Conservation (phyloP, 352 stramenopile species). For the Globisporangium takayamanum region DNA sequence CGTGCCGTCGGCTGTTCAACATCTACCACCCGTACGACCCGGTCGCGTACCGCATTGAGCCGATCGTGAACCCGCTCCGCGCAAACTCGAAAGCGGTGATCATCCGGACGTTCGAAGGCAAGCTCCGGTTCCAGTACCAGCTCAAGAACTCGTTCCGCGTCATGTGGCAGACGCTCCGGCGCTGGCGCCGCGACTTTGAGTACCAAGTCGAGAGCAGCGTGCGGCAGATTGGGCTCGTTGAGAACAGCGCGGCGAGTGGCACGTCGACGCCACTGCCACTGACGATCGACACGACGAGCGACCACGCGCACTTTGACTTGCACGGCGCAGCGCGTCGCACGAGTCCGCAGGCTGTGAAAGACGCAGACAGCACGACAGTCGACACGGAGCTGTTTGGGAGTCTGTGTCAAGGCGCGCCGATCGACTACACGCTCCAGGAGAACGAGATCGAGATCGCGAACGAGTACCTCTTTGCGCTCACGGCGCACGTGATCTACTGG, state of each 20-base stretch:
- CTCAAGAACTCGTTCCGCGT: conserved; percentile 73
- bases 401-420: conserved; percentile 61
- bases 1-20: conserved; percentile 88
- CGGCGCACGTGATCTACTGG: conserved; percentile 91
- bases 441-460: conserved; percentile 93
- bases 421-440: conserved; percentile 90
- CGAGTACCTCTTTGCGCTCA: conserved; percentile 91
- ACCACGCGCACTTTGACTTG: conserved; percentile 6
- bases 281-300: conserved; percentile 10
- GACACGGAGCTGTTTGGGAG: conserved; percentile 50
- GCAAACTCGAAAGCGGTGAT: conserved; percentile 80
- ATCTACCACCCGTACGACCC: conserved; percentile 94
- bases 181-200: conserved; percentile 76
- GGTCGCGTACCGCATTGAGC: conserved; percentile 94
- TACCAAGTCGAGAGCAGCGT: conserved; percentile 59
- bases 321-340: background rate
- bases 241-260: conserved; percentile 17
- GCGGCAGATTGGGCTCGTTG: conserved; percentile 67
- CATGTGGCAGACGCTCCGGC: conserved; percentile 71
- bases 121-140: conserved; percentile 82
- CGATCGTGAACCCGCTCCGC: conserved; percentile 78
- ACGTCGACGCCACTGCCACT: background rate
- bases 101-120: conserved; percentile 80
- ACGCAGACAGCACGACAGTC: conserved; percentile 27
- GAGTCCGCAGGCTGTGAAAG: conserved; percentile 15